phyloP scores from a whole-genome alignment of 2,329 filamentous ascomycete species.

The Diaporthe citriasiana region DNA sequence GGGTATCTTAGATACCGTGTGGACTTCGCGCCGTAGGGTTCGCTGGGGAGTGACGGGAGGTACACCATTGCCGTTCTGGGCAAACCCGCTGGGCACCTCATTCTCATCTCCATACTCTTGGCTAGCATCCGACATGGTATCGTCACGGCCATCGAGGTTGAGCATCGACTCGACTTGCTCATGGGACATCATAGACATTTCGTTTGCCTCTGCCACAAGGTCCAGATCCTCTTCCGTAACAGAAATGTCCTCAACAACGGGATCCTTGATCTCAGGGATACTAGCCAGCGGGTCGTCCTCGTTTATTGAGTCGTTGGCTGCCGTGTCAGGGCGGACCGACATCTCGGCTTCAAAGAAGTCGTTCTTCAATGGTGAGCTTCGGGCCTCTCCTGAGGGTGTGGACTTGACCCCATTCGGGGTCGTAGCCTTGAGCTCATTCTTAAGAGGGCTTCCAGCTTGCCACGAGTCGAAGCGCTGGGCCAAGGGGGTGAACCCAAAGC shows the following conservation, averaged over 20 bases:
- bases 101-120: slow-evolving; percentile 79
- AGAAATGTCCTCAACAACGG: slow-evolving; percentile 61
- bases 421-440: slow-evolving; percentile 51
- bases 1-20: slow-evolving; percentile 84
- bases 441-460: slow-evolving; percentile 71
- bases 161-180: slow-evolving; percentile 55
- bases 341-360: slow-evolving; percentile 76
- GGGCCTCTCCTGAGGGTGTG: slow-evolving; percentile 44
- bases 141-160: slow-evolving; percentile 57
- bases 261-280: slow-evolving; percentile 47
- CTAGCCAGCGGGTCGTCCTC: slow-evolving; percentile 43
- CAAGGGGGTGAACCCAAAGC: slow-evolving; percentile 72
- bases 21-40: slow-evolving; percentile 67
- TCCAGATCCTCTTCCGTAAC: slow-evolving; percentile 70
- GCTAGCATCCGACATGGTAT: slow-evolving; percentile 71
- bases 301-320: slow-evolving; percentile 54
- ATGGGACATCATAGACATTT: slow-evolving; percentile 69
- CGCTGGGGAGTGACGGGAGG: slow-evolving; percentile 71
- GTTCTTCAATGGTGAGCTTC: slow-evolving; percentile 58
- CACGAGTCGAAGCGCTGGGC: slow-evolving; percentile 63
- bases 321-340: slow-evolving; percentile 55
- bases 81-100: slow-evolving; percentile 58
- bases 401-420: slow-evolving; percentile 44
- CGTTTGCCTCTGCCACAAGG: slow-evolving; percentile 70
- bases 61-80: slow-evolving; percentile 43